Evolutionary conservation across 768 basidiomycete species (phyloP), one percentile per base, ranked within the genome.

Genomic region (Candolleomyces efflorescens): DNA sequence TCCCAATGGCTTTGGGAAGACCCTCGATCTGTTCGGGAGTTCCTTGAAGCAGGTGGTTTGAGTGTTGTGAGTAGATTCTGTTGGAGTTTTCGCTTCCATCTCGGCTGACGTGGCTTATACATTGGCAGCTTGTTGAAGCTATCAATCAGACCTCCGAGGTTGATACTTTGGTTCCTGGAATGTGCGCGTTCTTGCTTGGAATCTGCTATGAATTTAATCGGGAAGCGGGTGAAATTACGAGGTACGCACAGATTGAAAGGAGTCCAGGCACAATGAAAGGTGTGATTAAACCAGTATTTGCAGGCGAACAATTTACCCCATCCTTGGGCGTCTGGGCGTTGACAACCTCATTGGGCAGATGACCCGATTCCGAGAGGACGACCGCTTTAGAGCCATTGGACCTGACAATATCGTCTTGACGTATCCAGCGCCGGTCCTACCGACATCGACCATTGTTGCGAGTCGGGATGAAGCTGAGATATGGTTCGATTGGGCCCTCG

Each of bases 1-100:
- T 79, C 84, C 3, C 92, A 94, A 60, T 99, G 97, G 97, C 77
- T 97, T 6, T 99, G 95, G 95, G 96, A 98, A 65, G 95, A 97
- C 64, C 86, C 94, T 0, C 82, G 78, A 53, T 87, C 90, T 0
- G 93, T 97, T 53, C 80, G 86, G 60, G 94, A 92, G 67, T 96
- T 98, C 66, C 75, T 99, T 61, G 87, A 92, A 65, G 88, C 92
- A 6, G 93, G 94, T 20, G 94, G 93, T 53, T 73, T 99, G 50
- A 89, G 92, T 54, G 86, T 94, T 65, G 95, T 98, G 70, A 65
- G 94, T 83, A 0, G 38, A 48, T n/a, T 20, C 23, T 37, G 9
- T 20, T 11, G 38, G 50, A 10, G 32, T 18, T 41, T 22, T 32
- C 13, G 17, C 15, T 26, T 51, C 43, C 22, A 24, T 46, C 3